These are phyloP conservation scores for Petunia hybrid DNA, from an alignment of 305 asterid species.

Conservation along the genomic window DNA sequence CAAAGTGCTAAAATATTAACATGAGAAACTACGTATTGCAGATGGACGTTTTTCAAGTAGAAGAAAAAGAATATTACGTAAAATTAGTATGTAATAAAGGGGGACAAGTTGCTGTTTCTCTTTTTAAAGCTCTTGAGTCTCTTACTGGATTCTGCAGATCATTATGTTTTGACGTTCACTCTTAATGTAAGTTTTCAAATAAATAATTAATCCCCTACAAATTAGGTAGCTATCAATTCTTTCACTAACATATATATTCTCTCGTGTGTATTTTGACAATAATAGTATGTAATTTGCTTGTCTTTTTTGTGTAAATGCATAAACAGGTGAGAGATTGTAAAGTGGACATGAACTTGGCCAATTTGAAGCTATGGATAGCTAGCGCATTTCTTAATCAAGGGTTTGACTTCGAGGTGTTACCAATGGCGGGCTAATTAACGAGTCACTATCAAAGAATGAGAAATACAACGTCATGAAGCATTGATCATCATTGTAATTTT, in stretches of 20 bases:
- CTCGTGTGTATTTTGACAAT: no score
- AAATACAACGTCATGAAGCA: background rate
- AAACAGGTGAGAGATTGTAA: conserved; percentile 60
- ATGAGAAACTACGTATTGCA: conserved; percentile 34
- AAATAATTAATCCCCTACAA: background rate
- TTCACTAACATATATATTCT: no score
- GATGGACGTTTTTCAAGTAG: conserved; percentile 74
- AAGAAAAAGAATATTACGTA: conserved; percentile 62
- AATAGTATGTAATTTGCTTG: no score
- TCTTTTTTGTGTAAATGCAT: background rate
- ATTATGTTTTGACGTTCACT: conserved; percentile 65
- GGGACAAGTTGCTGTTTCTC: conserved; percentile 57
- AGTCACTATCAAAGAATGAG: background rate
- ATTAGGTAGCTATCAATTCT: background rate
- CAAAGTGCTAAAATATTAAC: background rate
- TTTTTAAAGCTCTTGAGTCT: conserved; percentile 65
- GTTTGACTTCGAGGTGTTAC: conserved; percentile 59
- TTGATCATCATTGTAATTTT: background rate
- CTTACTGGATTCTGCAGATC: conserved; percentile 49
- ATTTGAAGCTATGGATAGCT: conserved; percentile 74
- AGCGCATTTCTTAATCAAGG: conserved; percentile 69
- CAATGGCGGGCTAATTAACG: conserved; percentile 27
- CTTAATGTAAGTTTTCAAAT: conserved; percentile 52
- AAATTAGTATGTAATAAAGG: conserved; percentile 56
- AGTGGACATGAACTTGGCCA: conserved; percentile 52